phyloP scores from a whole-genome alignment of 495 filamentous ascomycete species.

The Chaetomium tenue region DNA sequence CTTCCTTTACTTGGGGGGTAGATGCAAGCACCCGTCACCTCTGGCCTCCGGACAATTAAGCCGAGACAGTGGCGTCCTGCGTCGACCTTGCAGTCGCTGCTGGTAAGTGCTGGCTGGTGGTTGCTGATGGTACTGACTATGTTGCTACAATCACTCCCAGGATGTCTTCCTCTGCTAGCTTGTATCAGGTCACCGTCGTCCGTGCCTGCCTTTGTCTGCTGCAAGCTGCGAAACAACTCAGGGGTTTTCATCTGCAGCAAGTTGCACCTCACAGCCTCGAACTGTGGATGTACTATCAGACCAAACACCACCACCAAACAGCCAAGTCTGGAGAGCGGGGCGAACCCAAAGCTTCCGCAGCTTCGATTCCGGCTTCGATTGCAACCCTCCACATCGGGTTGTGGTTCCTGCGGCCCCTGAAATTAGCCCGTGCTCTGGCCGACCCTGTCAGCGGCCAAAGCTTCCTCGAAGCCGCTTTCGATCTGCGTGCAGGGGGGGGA shows the following conservation, averaged over 20 bases:
- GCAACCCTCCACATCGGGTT: slow-evolving; percentile 21
- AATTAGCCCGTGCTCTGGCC: slow-evolving; percentile 7
- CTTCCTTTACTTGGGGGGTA: neutral
- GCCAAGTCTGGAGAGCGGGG: slow-evolving; percentile 6
- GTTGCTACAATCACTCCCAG: neutral
- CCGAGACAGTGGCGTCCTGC: slow-evolving; percentile 10
- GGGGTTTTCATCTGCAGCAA: neutral
- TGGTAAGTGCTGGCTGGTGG: neutral
- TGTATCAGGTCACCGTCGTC: neutral
- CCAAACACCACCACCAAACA: slow-evolving; percentile 11
- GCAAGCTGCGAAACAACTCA: slow-evolving; percentile 16
- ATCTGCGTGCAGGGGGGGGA: neutral
- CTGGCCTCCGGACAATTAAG: slow-evolving; percentile 2
- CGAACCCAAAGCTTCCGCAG: slow-evolving; percentile 17
- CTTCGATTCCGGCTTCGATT: slow-evolving; percentile 22
- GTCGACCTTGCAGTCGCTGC: neutral
- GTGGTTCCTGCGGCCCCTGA: slow-evolving; percentile 10
- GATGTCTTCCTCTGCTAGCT: neutral
- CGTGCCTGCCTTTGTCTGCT: neutral
- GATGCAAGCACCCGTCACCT: slow-evolving; percentile 14
- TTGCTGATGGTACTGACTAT: neutral
- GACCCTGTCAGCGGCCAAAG: slow-evolving; percentile 5
- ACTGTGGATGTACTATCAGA: neutral
- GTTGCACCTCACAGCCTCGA: neutral
- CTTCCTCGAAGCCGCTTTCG: neutral